These are phyloP conservation scores for Oenanthe javanica DNA, from an alignment of 140 eudicot genomes.

Conservation along the genomic window DNA sequence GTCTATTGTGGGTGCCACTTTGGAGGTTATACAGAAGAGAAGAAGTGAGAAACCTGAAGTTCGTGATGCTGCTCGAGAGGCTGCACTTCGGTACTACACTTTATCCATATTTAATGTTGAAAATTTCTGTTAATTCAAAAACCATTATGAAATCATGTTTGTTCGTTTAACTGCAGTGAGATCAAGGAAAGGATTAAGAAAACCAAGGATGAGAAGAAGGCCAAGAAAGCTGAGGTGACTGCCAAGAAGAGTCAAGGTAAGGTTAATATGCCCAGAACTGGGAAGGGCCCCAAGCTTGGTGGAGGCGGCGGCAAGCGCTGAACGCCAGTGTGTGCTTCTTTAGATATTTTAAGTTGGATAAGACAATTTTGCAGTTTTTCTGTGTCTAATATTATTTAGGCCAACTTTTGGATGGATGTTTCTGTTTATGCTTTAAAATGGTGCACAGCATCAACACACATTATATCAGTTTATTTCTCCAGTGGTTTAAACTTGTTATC, in stretches of 20 bases:
- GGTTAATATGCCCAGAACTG: conserved; percentile 30
- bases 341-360: neutral
- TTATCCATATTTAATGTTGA: neutral
- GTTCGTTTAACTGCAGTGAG: conserved; percentile 29
- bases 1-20: conserved; percentile 59
- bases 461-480: neutral
- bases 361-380: conserved; percentile 15
- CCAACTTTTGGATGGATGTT: neutral
- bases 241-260: conserved; percentile 40
- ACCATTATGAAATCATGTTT: neutral
- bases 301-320: conserved; percentile 69
- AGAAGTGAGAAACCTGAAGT: conserved; percentile 69
- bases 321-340: neutral
- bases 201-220: conserved; percentile 58
- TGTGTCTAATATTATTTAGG: neutral
- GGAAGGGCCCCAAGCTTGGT: conserved; percentile 50
- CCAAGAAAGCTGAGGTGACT: conserved; percentile 57
- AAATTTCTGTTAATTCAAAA: too few relatives aligned
- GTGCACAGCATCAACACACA: neutral
- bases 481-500: neutral
- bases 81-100: conserved; percentile 41
- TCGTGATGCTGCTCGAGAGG: conserved; percentile 56
- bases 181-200: conserved; percentile 67
- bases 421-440: neutral
- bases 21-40: conserved; percentile 64